These are phyloP conservation scores for Candida krabiensis DNA, from an alignment of 805 yeast genomes.

Conservation along the genomic window DNA sequence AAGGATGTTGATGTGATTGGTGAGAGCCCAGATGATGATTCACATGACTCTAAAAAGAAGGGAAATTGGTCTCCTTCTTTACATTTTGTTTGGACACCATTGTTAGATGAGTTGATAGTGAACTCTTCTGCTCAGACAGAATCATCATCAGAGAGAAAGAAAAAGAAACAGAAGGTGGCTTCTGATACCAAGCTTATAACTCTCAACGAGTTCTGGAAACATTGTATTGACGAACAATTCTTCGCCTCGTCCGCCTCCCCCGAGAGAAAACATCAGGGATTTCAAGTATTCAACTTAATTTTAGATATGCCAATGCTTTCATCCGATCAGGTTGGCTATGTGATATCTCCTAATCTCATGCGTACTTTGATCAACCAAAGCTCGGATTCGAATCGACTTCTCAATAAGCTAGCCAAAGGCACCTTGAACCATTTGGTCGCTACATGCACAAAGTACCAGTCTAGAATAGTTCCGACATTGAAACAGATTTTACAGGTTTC, in stretches of 20 bases:
- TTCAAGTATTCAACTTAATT: constrained; percentile 63
- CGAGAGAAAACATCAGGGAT: constrained; percentile 86
- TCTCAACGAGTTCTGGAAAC: constrained; percentile 73
- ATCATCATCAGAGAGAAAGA: constrained; percentile 23
- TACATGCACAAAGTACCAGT: constrained; percentile 36
- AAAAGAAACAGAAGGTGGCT: constrained; percentile 38
- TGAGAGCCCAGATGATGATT: constrained; percentile 37
- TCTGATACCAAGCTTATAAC: constrained; percentile 30
- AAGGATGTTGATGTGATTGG: constrained; percentile 51
- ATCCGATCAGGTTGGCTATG: constrained; percentile 12
- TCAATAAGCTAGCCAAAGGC: constrained; percentile 65
- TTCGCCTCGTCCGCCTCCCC: constrained; percentile 76
- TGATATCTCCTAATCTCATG: constrained; percentile 65
- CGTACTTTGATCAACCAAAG: constrained; percentile 77
- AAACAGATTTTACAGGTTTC: constrained; percentile 48
- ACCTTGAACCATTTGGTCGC: constrained; percentile 45
- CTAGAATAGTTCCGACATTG: constrained; percentile 29
- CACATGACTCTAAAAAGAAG: constrained; percentile 46
- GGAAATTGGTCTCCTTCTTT: constrained; percentile 74
- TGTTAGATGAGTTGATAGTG: constrained; percentile 45
- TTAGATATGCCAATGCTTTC: constrained; percentile 30
- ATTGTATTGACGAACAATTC: constrained; percentile 75
- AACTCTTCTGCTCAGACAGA: constrained; percentile 19
- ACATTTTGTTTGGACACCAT: constrained; percentile 72
- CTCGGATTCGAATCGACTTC: constrained; percentile 59